Evolutionary conservation across 495 filamentous ascomycete species (phyloP).

Genomic region (Xylaria telfairii): DNA sequence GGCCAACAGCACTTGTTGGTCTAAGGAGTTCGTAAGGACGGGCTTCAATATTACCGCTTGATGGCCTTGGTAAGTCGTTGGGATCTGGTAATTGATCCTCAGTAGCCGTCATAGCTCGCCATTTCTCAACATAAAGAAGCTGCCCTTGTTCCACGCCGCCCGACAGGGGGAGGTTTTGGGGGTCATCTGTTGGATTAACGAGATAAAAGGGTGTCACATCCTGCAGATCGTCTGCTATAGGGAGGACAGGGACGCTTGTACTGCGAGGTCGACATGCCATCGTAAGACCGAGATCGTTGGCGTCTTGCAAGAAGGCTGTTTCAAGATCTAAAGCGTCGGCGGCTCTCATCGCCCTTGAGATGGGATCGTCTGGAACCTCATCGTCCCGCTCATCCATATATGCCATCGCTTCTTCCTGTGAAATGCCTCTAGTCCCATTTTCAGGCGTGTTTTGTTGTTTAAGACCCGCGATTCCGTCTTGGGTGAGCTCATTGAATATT

Average conservation of each 20-base stretch:
- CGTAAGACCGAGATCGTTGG: slow-evolving; percentile 46
- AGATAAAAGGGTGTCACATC: slow-evolving; percentile 38
- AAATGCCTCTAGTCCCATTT: background rate
- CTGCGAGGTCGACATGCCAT: slow-evolving; percentile 41
- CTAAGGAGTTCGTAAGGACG: slow-evolving; percentile 7
- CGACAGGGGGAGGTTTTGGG: background rate
- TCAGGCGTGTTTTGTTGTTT: slow-evolving; percentile 21
- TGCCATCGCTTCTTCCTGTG: background rate
- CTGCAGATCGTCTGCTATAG: slow-evolving; percentile 36
- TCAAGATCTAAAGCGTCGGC: slow-evolving; percentile 56
- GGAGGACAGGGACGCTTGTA: slow-evolving; percentile 42
- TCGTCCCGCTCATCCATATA: slow-evolving; percentile 19
- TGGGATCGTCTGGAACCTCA: slow-evolving; percentile 42
- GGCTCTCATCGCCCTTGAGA: slow-evolving; percentile 53
- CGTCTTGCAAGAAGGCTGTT: slow-evolving; percentile 51
- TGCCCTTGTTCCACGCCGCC: slow-evolving; percentile 10
- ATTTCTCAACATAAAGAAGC: slow-evolving; percentile 1
- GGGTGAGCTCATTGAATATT: slow-evolving; percentile 51
- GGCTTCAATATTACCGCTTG: slow-evolving; percentile 13
- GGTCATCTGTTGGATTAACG: slow-evolving; percentile 32
- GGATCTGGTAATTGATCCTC: slow-evolving; percentile 22
- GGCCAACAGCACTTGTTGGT: slow-evolving; percentile 24
- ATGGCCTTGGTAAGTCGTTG: slow-evolving; percentile 1
- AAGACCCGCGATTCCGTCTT: slow-evolving; percentile 49
- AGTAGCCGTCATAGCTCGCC: slow-evolving; percentile 10